Conservation (phyloP, 768 basidiomycete genomes). For the Amanita brunnescens region DNA sequence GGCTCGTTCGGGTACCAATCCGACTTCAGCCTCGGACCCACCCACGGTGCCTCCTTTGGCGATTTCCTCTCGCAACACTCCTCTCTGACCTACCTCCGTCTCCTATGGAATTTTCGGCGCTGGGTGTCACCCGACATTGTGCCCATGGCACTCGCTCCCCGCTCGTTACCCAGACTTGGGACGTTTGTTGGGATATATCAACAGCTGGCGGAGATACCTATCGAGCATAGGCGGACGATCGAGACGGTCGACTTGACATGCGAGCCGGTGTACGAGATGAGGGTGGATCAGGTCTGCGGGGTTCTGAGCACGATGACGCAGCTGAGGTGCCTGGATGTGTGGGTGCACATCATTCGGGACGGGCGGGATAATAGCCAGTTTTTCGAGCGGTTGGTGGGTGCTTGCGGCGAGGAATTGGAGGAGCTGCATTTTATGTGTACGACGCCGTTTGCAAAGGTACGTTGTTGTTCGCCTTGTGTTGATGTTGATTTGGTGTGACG, state of each 20-base stretch:
- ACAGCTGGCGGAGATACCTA: constrained; percentile 32
- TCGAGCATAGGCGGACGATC: constrained; percentile 20
- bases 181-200: constrained; percentile 41
- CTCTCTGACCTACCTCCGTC: constrained; percentile 31
- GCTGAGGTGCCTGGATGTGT: constrained; percentile 37
- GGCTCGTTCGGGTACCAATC: constrained; percentile 41
- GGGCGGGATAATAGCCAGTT: constrained; percentile 14
- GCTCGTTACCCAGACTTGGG: constrained; percentile 25
- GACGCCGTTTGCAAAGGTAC: constrained; percentile 32
- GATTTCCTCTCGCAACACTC: constrained; percentile 31
- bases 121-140: constrained; percentile 38
- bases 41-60: constrained; percentile 21
- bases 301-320: constrained; percentile 26
- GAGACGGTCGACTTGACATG: constrained; percentile 39
- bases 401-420: constrained; percentile 27
- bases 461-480: constrained; percentile 11
- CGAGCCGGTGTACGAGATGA: constrained; percentile 34
- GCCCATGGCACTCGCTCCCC: constrained; percentile 22
- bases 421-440: constrained; percentile 48
- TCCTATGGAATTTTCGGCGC: constrained; percentile 42
- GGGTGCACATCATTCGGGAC: constrained; percentile 27
- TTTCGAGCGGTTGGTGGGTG: constrained; percentile 25
- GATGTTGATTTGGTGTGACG: neutral
- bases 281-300: constrained; percentile 24
- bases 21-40: constrained; percentile 33